Percentiles rank a stretch among this genome's conserved stretches.
Conservation (phyloP, 352 stramenopile genomes). For the Phytophthora capsici region DNA sequence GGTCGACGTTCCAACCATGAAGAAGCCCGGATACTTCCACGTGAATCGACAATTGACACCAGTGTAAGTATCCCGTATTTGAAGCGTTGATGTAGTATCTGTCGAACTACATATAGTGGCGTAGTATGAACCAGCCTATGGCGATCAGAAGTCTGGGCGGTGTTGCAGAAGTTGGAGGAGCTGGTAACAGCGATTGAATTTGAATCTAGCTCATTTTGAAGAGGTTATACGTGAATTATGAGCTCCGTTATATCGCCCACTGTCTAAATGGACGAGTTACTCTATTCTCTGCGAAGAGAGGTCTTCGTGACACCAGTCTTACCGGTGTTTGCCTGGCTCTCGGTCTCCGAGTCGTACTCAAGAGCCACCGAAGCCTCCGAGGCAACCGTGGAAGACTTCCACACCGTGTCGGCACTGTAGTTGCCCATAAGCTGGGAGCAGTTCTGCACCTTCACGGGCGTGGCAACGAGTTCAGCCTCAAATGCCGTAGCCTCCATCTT, state of each 20-base stretch:
- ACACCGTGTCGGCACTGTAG: conserved; percentile 19
- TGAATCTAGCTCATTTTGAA: no score
- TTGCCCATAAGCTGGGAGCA: conserved; percentile 14
- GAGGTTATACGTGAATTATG: no score
- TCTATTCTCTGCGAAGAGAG: conserved; percentile 10
- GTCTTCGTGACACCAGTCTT: conserved; percentile 1
- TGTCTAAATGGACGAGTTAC: background rate
- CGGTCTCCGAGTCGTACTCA: background rate
- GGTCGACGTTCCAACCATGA: conserved; percentile 11
- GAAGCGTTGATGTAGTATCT: conserved; percentile 1
- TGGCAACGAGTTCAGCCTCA: conserved; percentile 16
- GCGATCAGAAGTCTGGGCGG: conserved; percentile 4
- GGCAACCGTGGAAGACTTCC: conserved; percentile 2
- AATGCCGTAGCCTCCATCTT: conserved; percentile 17
- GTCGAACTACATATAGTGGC: background rate
- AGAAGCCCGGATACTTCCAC: conserved; percentile 19
- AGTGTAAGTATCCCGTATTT: background rate
- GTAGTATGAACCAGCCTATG: conserved; percentile 1
- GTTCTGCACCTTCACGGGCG: conserved; percentile 18
- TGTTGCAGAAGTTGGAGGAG: no score
- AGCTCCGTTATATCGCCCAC: no score
- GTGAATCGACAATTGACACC: conserved; percentile 21
- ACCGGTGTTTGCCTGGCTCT: background rate
- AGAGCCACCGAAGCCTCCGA: background rate
- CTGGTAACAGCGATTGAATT: no score